Conservation (phyloP, 2,329 filamentous ascomycete species). For the Colletotrichum limetticola region DNA sequence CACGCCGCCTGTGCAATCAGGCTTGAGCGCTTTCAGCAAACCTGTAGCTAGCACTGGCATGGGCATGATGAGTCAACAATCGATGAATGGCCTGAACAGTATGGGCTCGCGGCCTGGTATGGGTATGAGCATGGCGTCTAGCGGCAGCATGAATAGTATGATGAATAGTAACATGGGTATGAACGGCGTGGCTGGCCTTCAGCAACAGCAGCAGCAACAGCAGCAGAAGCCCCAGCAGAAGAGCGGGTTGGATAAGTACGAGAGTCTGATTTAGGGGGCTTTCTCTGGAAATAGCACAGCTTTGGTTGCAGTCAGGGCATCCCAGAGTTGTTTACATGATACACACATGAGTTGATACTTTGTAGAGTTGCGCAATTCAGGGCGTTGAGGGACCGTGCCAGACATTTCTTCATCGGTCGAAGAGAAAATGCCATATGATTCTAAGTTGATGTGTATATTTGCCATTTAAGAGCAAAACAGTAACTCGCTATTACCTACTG, state of each 20-base stretch:
- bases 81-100: constrained; percentile 20
- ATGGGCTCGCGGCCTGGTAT: constrained; percentile 37
- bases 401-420: not conserved
- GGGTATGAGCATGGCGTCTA: constrained; percentile 41
- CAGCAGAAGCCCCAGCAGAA: constrained; percentile 48
- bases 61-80: constrained; percentile 30
- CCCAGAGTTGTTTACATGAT: constrained; percentile 18
- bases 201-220: constrained; percentile 38
- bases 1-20: constrained; percentile 40
- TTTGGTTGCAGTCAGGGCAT: constrained; percentile 1
- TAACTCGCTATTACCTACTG: not conserved
- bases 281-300: constrained; percentile 8
- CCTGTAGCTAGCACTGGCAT: constrained; percentile 28
- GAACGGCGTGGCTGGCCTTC: constrained; percentile 37
- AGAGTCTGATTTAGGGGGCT: constrained; percentile 67
- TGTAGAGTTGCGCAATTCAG: constrained; percentile 4
- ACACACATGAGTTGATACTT: not conserved
- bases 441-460: not conserved
- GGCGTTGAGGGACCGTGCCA: not conserved
- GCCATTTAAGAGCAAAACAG: not conserved
- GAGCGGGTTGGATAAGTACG: constrained; percentile 73
- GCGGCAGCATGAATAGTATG: constrained; percentile 42
- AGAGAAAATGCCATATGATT: not conserved
- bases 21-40: constrained; percentile 35
- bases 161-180: constrained; percentile 39